Conservation (phyloP, 2,329 filamentous ascomycete genomes). For the Claviceps humidiphila region DNA sequence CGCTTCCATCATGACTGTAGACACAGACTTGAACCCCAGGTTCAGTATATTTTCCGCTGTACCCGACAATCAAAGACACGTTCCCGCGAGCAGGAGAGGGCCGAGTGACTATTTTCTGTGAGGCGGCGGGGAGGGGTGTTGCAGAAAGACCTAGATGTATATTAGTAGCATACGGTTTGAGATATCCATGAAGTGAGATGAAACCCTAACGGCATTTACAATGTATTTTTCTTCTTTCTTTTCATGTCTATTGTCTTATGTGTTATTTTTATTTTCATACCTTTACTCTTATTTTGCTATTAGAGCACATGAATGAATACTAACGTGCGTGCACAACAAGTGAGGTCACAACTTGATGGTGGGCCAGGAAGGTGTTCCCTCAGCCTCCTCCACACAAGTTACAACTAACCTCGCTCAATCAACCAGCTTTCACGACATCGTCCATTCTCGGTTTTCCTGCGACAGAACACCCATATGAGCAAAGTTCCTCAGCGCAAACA, state of each 20-base stretch:
- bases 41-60: slow-evolving; percentile 89
- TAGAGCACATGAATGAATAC: not conserved
- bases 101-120: slow-evolving; percentile 60
- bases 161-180: slow-evolving; percentile 28
- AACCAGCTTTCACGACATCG: not conserved
- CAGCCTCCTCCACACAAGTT: not conserved
- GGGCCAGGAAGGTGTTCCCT: not conserved
- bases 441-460: not conserved
- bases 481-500: not conserved
- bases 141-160: slow-evolving; percentile 22
- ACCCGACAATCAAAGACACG: slow-evolving; percentile 71
- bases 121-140: slow-evolving; percentile 15
- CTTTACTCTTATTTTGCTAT: not conserved
- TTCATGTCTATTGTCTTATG: not conserved
- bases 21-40: slow-evolving; percentile 70
- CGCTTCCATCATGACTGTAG: slow-evolving; percentile 89
- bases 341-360: not conserved
- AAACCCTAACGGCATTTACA: slow-evolving; percentile 12
- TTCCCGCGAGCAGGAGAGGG: slow-evolving; percentile 56
- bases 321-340: not conserved
- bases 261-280: not conserved
- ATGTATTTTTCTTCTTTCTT: not conserved
- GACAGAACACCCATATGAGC: not conserved
- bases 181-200: slow-evolving; percentile 26
- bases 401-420: not conserved